Conservation (phyloP, 2,329 filamentous ascomycete genomes). For the Dothistroma pini region DNA sequence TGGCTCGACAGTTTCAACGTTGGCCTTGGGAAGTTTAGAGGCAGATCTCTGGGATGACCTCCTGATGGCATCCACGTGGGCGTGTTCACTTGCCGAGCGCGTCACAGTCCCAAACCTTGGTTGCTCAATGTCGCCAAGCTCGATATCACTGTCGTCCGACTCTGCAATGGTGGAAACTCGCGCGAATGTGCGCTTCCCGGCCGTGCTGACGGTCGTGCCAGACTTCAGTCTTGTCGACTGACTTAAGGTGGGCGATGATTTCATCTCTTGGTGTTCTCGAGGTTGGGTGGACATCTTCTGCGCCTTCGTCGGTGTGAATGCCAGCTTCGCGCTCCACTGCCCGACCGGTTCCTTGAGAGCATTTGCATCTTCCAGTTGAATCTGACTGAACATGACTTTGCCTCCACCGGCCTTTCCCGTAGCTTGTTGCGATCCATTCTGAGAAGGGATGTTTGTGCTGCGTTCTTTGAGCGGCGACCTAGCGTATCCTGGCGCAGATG, state of each 20-base stretch:
- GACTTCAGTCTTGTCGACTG: background rate
- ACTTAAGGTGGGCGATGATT: background rate
- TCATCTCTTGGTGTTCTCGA: background rate
- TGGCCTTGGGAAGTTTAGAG: background rate
- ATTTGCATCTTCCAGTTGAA: background rate
- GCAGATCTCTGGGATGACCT: background rate
- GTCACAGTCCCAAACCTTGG: background rate
- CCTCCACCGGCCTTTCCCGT: background rate
- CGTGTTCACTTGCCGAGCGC: background rate
- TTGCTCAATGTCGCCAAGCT: conserved; percentile 2
- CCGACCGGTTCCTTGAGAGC: background rate
- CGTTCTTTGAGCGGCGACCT: conserved; percentile 21
- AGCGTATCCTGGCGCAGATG: background rate
- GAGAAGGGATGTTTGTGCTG: conserved; percentile 12
- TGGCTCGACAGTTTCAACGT: background rate
- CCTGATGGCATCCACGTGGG: background rate
- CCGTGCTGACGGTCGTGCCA: background rate
- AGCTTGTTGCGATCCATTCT: background rate
- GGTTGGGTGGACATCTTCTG: background rate
- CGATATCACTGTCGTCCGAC: conserved; percentile 14
- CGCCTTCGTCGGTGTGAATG: conserved; percentile 13
- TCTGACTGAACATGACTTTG: background rate
- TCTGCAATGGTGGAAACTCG: conserved; percentile 16
- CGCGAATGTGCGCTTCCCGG: conserved; percentile 2
- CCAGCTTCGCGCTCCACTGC: conserved; percentile 8